These are phyloP conservation scores for Trichoderma arundinaceum DNA, from an alignment of 2,329 filamentous ascomycete species.

Conservation along the genomic window DNA sequence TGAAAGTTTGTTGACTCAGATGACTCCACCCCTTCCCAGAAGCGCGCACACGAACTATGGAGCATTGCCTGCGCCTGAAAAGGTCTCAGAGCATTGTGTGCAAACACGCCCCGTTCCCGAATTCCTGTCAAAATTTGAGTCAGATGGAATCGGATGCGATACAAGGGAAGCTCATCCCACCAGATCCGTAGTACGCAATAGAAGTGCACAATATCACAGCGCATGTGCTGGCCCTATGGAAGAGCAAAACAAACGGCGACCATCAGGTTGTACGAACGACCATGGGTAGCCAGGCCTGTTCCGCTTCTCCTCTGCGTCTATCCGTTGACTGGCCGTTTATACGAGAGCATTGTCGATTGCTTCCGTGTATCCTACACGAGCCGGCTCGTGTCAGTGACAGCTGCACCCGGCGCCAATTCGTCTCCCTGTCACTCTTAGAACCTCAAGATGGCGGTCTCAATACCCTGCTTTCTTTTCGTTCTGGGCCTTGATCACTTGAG, in stretches of 20 bases:
- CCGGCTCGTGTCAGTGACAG: slow-evolving; percentile 26
- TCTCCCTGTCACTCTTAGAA: background rate
- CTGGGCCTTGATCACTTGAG: background rate
- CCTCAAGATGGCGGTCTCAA: background rate
- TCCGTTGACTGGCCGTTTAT: slow-evolving; percentile 18
- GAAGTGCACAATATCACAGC: background rate
- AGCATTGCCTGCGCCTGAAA: background rate
- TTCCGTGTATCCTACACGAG: slow-evolving; percentile 17
- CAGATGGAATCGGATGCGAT: background rate
- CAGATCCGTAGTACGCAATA: background rate
- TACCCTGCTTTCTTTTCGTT: background rate
- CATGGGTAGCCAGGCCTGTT: slow-evolving; percentile 1
- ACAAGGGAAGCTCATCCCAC: slow-evolving; percentile 12
- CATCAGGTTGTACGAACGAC: slow-evolving; percentile 8
- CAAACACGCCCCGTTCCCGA: slow-evolving; percentile 6
- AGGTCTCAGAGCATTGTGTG: slow-evolving; percentile 1
- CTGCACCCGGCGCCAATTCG: slow-evolving; percentile 21
- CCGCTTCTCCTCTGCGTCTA: slow-evolving; percentile 20
- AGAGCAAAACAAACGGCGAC: slow-evolving; percentile 14
- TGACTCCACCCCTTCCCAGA: slow-evolving; percentile 18
- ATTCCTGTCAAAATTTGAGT: slow-evolving; percentile 12
- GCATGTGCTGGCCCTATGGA: slow-evolving; percentile 10
- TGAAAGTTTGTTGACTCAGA: slow-evolving; percentile 4
- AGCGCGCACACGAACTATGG: background rate
- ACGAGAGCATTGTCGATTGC: slow-evolving; percentile 21